Evolutionary conservation across 2,329 filamentous ascomycete genomes (phyloP), one percentile per base, ranked within the genome.

Genomic region (Fusarium sp.): DNA sequence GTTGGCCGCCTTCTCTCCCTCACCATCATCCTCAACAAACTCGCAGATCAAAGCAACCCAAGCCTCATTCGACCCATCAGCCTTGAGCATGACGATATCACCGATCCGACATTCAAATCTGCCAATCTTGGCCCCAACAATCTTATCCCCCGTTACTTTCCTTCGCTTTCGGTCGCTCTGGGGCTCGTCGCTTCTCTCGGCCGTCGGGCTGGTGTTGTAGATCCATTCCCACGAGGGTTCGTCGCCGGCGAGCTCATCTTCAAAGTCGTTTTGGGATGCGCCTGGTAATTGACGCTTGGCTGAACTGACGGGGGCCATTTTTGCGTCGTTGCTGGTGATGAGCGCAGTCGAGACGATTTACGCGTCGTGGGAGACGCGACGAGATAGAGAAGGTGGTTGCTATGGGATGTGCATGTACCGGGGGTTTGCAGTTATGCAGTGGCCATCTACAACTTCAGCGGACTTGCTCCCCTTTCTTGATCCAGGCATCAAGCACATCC

Each of bases 31-130:
- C 49, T 95, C 89, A 38, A 90, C 77, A 71, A 99, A 97, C 44
- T 92, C 90, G 74, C 90, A 91, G 57, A 97, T 91, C 67, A 99
- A 89, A 33, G 93, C 96, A 3, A 96, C 91, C 94, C 96, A 99
- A 10, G 93, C 91, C 74, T 96, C 93, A 70, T 93, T 93, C 40
- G 88, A 87, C 4, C 92, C 93, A 38, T 96, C 93, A 1, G 94
- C 93, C 79, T 97, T 96, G 60, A 99, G 84, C 40, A 98, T 84
- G 34, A 98, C 90, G 18, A 89, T 87, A 76, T 99, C 93, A 46
- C 96, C 96, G 36, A 97, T 78, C 58, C 82, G 86, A 80, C 93
- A 97, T 76, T 91, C 86, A 70, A 97, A 97, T 11, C 79, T 83
- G 23, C 93, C 94, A 85, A 93, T 93, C 25, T 88, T 88, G 18